These are phyloP conservation scores for Talaromyces sp. DNA, from an alignment of 2,329 filamentous ascomycete species.

Conservation along the genomic window DNA sequence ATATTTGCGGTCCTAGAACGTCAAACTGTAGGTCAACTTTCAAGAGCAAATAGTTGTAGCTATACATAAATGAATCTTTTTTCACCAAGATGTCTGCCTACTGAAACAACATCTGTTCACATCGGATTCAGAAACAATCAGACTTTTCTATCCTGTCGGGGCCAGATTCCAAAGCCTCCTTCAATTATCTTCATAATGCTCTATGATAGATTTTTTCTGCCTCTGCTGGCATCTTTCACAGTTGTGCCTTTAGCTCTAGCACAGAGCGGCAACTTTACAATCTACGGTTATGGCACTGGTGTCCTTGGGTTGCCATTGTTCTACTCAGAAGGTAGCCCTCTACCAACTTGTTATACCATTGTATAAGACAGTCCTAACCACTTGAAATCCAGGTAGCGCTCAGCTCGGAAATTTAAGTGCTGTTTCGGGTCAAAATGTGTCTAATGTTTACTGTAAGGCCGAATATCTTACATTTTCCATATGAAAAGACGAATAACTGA, in stretches of 20 bases:
- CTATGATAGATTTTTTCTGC: background rate
- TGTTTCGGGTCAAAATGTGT: background rate
- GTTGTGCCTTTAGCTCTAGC: background rate
- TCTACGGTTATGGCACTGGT: conserved; percentile 9
- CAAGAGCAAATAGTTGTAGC: background rate
- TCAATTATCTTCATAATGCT: background rate
- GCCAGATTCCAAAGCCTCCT: background rate
- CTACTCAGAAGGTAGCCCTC: background rate
- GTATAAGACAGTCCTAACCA: background rate
- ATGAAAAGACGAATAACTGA: background rate
- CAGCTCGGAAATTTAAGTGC: conserved; percentile 1
- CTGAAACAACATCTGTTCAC: background rate
- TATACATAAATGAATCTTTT: background rate
- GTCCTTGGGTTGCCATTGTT: conserved; percentile 1
- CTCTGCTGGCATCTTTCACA: background rate
- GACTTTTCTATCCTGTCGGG: background rate
- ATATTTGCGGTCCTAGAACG: too few species aligned
- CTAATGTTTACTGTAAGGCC: conserved; percentile 11
- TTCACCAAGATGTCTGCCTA: background rate
- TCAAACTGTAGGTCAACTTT: too few species aligned
- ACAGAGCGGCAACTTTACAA: background rate
- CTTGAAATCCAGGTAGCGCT: background rate
- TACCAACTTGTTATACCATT: background rate
- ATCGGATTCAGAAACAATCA: background rate
- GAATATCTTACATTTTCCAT: background rate